Conservation (phyloP, 768 basidiomycete genomes). For the Leccinum barrowsii region DNA sequence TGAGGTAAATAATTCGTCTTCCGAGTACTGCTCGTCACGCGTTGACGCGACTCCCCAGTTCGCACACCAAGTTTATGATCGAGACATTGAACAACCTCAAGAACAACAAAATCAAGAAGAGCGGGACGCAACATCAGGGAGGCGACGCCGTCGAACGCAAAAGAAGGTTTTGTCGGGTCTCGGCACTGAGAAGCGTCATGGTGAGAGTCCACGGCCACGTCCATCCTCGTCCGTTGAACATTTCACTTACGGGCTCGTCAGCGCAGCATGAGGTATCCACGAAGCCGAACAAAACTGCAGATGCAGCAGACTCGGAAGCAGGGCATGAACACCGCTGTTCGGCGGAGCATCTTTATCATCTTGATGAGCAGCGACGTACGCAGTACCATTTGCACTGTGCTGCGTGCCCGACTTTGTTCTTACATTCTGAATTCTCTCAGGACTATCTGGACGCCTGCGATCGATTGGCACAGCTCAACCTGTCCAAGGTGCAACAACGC, state of each 20-base stretch:
- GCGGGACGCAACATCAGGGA: constrained; percentile 63
- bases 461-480: constrained; percentile 74
- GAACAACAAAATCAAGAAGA: constrained; percentile 79
- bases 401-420: not conserved
- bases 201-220: constrained; percentile 34
- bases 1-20: constrained; percentile 42
- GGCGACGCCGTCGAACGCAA: constrained; percentile 74
- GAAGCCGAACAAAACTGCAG: constrained; percentile 20
- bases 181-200: constrained; percentile 64
- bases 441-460: constrained; percentile 97
- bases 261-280: constrained; percentile 68
- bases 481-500: constrained; percentile 88
- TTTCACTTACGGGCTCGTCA: constrained; percentile 59
- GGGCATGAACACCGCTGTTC: constrained; percentile 98
- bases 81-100: constrained; percentile 91
- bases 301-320: constrained; percentile 62
- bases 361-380: constrained; percentile 94
- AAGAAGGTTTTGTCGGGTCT: constrained; percentile 81
- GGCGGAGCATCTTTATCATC: constrained; percentile 87
- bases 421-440: constrained; percentile 37
- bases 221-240: not conserved
- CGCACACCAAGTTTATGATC: constrained; percentile 91
- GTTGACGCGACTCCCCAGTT: constrained; percentile 43
- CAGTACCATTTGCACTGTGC: not conserved
- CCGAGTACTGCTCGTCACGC: not conserved